Percentiles rank a stretch among this genome's conserved stretches.
These are phyloP conservation scores for Calonectria ilicicola DNA, from an alignment of 2,329 filamentous ascomycete genomes.

Conservation along the genomic window DNA sequence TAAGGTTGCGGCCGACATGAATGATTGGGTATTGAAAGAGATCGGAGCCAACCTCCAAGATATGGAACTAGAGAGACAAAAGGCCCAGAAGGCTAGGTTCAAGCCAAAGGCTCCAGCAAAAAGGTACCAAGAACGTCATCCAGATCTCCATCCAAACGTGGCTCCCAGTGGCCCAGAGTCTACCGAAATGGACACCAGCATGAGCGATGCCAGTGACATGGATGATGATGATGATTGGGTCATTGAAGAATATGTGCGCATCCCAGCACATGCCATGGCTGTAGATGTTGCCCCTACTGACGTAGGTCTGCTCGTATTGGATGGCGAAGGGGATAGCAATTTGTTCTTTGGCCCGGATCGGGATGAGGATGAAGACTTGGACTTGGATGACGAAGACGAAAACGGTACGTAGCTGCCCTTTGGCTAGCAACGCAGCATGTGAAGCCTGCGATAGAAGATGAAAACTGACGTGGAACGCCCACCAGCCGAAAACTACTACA, in stretches of 20 bases:
- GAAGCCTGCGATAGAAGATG: neutral
- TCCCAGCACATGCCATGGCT: conserved; percentile 64
- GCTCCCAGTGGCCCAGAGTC: conserved; percentile 17
- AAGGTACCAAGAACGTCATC: conserved; percentile 68
- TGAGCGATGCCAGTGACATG: conserved; percentile 55
- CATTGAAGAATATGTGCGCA: conserved; percentile 73
- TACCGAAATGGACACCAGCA: conserved; percentile 48
- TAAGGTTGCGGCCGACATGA: conserved; percentile 66
- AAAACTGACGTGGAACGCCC: conserved; percentile 30
- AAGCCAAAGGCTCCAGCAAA: conserved; percentile 67
- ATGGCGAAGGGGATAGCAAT: conserved; percentile 68
- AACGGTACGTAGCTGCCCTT: conserved; percentile 61
- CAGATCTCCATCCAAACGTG: conserved; percentile 45
- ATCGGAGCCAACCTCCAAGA: conserved; percentile 65
- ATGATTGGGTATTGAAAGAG: conserved; percentile 69
- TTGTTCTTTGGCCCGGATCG: conserved; percentile 71
- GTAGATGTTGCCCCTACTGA: conserved; percentile 60
- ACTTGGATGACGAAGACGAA: conserved; percentile 73
- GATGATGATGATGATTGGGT: conserved; percentile 69
- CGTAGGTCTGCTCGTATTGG: conserved; percentile 68
- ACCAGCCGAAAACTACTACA: conserved; percentile 81
- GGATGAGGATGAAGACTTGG: conserved; percentile 71
- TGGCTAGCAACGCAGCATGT: conserved; percentile 12
- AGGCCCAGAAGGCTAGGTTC: conserved; percentile 55
- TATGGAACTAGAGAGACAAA: conserved; percentile 56